Base-by-base conservation (phyloP, 1,284 basidiomycete species). In the Gymnopus androsaceus region DNA sequence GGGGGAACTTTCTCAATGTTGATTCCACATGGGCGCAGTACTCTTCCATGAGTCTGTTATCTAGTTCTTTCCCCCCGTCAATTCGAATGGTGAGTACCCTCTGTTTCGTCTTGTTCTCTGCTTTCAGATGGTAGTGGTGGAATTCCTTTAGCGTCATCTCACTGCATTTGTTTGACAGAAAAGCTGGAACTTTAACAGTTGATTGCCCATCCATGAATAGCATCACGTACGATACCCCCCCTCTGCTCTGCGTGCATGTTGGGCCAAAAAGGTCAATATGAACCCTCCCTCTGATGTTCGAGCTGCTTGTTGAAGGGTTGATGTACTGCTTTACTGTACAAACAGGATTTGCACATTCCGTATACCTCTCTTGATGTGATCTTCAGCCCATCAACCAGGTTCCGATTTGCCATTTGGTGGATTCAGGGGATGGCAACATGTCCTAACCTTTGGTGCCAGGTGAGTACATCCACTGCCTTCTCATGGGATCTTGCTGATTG, bases 171-270 rank as follows among this genome's bases (percentile, higher is more conserved):
- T n/a, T n/a, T n/a, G n/a, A n/a, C n/a, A 65, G 42, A 50, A 61
- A 65, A 25, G 57, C 62, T 3, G 52, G 51, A 0, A 37, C n/a
- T 1, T 55, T 33, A 23, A 56, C 17, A 1, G 56, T 54, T 4
- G 46, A 49, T 4, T 41, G 30, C 2, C 61, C 54, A 45, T 67
- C 58, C 1, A 55, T 58, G 2, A 48, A 21, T 8, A 64, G 5
- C 59, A 64, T 64, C 53, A 66, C 57, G 49, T 65, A 68, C 0
- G n/a, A 36, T 1, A 14, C 7, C 31, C 7, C 31, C 31, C 14
- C 31, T 14, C 31, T 33, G 14, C 31, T 33, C 31, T 33, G 31
- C 14, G 31, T 33, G 7, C 31, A 7, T 14, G 31, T 33, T 33
- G 31, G 31, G 6, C 31, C 31, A 33, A 33, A 7, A 33, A n/a